Evolutionary conservation across 129 eudicot species (phyloP).

Genomic region (Erigeron canadensis): DNA sequence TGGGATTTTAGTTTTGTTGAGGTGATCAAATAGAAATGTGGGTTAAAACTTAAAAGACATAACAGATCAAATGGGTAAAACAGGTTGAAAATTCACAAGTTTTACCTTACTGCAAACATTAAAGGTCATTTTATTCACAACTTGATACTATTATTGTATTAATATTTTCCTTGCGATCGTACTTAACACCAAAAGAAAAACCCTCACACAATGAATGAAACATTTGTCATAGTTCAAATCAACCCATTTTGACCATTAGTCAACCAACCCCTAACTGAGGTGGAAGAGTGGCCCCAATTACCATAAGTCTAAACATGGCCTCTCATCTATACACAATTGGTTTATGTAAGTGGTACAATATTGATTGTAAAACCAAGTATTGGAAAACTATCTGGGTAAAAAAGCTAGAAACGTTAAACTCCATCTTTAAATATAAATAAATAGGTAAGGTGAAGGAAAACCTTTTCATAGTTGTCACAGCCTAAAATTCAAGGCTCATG

Average conservation of each 20-base stretch:
- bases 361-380: neutral
- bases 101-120: neutral
- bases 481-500: too few relatives aligned
- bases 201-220: neutral
- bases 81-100: neutral
- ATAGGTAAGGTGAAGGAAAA: too few relatives aligned
- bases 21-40: too few relatives aligned
- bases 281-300: neutral
- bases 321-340: neutral
- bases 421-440: too few relatives aligned
- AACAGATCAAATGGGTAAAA: neutral
- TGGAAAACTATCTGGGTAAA: conserved; percentile 51
- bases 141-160: neutral
- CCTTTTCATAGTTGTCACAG: too few relatives aligned
- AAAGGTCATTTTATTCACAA: neutral
- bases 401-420: conserved; percentile 70
- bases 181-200: neutral
- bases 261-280: neutral
- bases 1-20: too few relatives aligned
- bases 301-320: neutral
- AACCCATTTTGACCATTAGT: neutral
- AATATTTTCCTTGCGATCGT: neutral
- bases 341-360: neutral
- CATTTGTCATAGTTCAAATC: neutral
- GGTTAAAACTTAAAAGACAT: too few relatives aligned